Evolutionary conservation across 306 rosid species (phyloP).

Genomic region (Spatholobus suberectus): DNA sequence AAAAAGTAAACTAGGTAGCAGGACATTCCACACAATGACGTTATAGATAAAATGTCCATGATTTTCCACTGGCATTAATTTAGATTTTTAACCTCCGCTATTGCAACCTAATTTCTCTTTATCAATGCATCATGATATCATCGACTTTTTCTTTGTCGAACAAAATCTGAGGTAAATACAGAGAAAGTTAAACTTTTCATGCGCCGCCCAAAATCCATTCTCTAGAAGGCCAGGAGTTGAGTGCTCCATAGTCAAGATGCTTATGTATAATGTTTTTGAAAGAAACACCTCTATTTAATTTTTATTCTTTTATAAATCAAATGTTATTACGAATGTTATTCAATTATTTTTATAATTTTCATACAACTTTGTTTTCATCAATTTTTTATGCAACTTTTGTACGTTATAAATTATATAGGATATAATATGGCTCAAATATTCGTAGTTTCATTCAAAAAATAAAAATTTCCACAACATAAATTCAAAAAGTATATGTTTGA

Average conservation of each 20-base stretch:
- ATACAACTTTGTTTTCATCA: background rate
- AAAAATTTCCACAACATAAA: background rate
- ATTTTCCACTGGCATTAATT: background rate
- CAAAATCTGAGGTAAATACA: slow-evolving; percentile 51
- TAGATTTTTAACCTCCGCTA: slow-evolving; percentile 26
- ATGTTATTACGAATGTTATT: background rate
- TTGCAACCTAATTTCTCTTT: slow-evolving; percentile 25
- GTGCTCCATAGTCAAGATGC: background rate
- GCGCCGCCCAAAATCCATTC: slow-evolving; percentile 14
- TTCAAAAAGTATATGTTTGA: background rate
- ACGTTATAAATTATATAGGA: background rate
- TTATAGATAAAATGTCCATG: background rate
- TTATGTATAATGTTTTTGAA: background rate
- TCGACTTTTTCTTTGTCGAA: slow-evolving; percentile 57
- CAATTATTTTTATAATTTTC: background rate
- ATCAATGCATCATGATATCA: slow-evolving; percentile 54
- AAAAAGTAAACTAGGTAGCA: background rate
- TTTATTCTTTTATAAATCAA: background rate
- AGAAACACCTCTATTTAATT: background rate
- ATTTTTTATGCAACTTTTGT: background rate
- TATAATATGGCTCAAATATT: background rate
- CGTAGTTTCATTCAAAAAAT: background rate
- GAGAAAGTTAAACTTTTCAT: background rate
- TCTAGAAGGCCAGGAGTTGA: background rate
- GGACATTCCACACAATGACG: background rate